These are phyloP conservation scores for Angomonas ambiguus DNA, from an alignment of 208 protist genomes.

Conservation along the genomic window DNA sequence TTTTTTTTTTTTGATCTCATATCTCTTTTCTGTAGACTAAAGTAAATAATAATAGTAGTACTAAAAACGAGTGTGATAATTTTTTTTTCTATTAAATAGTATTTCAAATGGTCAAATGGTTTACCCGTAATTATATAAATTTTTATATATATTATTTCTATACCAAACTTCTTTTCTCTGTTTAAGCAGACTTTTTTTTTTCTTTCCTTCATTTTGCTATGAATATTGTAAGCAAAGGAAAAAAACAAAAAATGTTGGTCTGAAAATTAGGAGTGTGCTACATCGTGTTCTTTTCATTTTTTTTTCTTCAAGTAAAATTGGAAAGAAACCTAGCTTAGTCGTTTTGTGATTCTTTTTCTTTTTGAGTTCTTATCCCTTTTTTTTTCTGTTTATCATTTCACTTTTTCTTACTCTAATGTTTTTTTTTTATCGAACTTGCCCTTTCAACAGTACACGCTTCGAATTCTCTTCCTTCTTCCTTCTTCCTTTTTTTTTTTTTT, in stretches of 20 bases:
- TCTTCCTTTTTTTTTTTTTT: background rate
- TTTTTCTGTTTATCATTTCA: constrained; percentile 9
- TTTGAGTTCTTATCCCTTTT: background rate
- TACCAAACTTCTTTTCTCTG: background rate
- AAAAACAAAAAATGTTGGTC: constrained; percentile 9
- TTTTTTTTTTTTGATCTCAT: background rate
- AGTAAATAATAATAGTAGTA: background rate
- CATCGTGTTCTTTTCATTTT: background rate
- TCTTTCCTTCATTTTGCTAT: background rate
- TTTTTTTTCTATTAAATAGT: constrained; percentile 11
- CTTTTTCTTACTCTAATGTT: constrained; percentile 16
- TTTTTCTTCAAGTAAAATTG: background rate
- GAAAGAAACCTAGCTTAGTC: background rate
- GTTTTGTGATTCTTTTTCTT: background rate
- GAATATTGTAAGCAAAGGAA: background rate
- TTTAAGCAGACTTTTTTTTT: background rate
- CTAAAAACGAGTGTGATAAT: background rate
- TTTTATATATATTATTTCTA: background rate
- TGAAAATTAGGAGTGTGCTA: too few relatives aligned
- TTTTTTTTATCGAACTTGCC: background rate
- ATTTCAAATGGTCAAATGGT: background rate
- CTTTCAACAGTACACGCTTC: background rate
- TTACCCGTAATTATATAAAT: background rate
- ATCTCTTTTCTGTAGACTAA: constrained; percentile 7
- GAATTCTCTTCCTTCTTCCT: background rate